Conservation (phyloP, 108 stramenopile genomes). For the Chaetoceros tenuissimus region DNA sequence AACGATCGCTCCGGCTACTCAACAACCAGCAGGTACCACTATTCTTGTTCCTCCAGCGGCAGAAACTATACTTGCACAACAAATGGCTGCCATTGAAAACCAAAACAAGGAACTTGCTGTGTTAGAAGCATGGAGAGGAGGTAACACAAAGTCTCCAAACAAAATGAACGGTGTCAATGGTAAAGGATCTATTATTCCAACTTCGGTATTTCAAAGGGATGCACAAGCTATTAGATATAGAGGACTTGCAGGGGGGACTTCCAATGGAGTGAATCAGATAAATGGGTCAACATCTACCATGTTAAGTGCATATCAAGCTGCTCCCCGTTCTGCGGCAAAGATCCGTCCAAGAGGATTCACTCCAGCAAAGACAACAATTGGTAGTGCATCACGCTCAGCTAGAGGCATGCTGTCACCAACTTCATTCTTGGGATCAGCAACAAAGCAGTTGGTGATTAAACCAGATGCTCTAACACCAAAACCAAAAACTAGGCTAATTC, state of each 20-base stretch:
- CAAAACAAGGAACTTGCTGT: conserved; percentile 70
- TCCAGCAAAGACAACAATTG: conserved; percentile 31
- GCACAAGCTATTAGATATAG: conserved; percentile 18
- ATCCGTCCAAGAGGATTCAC: conserved; percentile 76
- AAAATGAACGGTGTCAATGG: no score
- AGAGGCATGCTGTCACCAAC: conserved; percentile 39
- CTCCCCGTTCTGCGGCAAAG: conserved; percentile 54
- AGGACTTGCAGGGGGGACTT: conserved; percentile 11
- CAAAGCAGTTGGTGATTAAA: conserved; percentile 48
- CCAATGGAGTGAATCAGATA: background rate
- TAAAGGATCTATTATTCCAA: conserved; percentile 9
- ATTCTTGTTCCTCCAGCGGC: conserved; percentile 48
- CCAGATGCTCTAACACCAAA: conserved; percentile 46
- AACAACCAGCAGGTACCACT: conserved; percentile 16
- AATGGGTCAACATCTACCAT: conserved; percentile 20
- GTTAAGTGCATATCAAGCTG: conserved; percentile 24
- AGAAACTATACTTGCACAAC: conserved; percentile 57
- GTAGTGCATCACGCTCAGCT: background rate
- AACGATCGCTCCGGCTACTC: conserved; percentile 10
- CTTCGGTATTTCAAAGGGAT: conserved; percentile 24
- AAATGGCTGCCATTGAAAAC: conserved; percentile 66
- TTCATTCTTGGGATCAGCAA: conserved; percentile 39
- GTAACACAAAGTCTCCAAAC: background rate
- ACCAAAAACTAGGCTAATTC: conserved; percentile 37
- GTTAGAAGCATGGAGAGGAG: conserved; percentile 56